Base-by-base conservation (phyloP, 2,329 filamentous ascomycete genomes). In the Coniochaeta prunicola region DNA sequence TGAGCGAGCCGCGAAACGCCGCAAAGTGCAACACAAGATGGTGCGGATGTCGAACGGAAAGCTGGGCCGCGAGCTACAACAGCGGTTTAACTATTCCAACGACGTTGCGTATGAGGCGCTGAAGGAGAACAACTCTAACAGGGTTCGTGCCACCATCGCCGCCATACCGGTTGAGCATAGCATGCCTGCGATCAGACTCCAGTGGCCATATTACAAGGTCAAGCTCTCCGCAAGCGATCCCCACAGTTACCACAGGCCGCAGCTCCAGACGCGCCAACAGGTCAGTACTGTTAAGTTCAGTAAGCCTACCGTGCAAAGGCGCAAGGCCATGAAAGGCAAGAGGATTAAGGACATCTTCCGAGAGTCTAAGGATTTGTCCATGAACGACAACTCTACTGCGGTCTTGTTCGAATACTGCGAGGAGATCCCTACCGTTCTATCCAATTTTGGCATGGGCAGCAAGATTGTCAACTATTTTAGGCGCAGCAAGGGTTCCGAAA, bases 381-480 rank as follows among this genome's bases (percentile, higher is more conserved):
- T 97, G 65, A 89, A 85, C 62, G 94, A 99, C 72, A 97, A 96
- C 69, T 92, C 93, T 0, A 89, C 87, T 45, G 87, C 91, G 21
- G 82, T 97, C 5, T 82, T 99, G 15, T 88, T 97, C 34, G 94
- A 99, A 73, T 99, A 99, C 71, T 96, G 91, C 9, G 94, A 99
- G 73, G 92, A 97, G 68, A 88, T 91, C 62, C 94, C 94, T 0
- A 89, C 88, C 10, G 91, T 96, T 60, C 78, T 99, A 62, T 97
- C 93, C 48, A 97, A 96, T 69, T 96, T 97, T 68, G 94, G 93
- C 64, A 99, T 99, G 94, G 92, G 92, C 57, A 96, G 89, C 71
- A 89, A 92, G 57, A 83, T 99, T 60, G 91, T 97, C 77, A 97
- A 99, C 73, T 99, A 97, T 73, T 97, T 97, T 70, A 89, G 91